Base-by-base conservation (phyloP, 257 asterid genomes). In the Lycium ferocissimum region DNA sequence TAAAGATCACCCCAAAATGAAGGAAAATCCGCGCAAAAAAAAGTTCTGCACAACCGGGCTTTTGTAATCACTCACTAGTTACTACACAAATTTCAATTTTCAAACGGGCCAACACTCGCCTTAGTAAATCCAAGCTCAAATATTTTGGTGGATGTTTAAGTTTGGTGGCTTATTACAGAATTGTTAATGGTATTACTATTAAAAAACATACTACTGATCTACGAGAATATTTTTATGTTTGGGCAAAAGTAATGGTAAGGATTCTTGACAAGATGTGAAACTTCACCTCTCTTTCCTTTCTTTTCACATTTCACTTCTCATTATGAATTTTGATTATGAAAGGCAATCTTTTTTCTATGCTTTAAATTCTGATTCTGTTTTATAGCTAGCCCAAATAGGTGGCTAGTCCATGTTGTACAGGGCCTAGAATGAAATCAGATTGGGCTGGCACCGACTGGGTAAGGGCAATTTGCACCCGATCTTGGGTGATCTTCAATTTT, bases 251-350 rank as follows among this genome's bases (percentile, higher is more conserved):
- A 75, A 49, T 22, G 20, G 62, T 49, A 75, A 7, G 20, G 3
- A 0, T 49, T 75, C 62, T 49, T 75, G 81, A 75, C 22, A 76
- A 76, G 81, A 76, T 51, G 63, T 76, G 63, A 76, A 76, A 22
- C 61, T 76, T 76, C 63, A 51, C 81, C 81, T 49, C 62, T 51
- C 22, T 51, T 49, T 22, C 11, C 43, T 71, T 51, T 6, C 22
- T 7, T 76, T 75, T 49, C 81, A 51, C 14, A 51, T 13, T 22
- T 51, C 45, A 51, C 57, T 49, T 51, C 4, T 75, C 6, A 20
- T 75, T 75, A 22, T 75, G 81, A 75, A 12, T 20, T 49, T 51
- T 75, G 81, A 75, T 22, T 22, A 49, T 26, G 81, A 75, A 75
- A 75, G 62, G 40, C 61, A 22, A 76, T 62, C 80, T 22, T 51